Conservation (phyloP, 345 rosid genomes). For the Boechera retrofracta region DNA sequence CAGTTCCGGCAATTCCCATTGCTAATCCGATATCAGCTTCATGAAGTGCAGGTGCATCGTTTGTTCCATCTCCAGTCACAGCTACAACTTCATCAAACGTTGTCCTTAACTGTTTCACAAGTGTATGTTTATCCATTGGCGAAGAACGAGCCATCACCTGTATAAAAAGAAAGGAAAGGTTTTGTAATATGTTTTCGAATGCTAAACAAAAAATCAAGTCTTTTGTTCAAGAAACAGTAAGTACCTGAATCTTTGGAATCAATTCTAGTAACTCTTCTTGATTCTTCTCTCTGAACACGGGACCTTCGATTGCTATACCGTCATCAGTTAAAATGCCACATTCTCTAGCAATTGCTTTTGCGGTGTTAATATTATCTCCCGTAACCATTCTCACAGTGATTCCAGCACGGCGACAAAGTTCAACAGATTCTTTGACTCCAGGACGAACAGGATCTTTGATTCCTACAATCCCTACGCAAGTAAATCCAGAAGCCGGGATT, state of each 20-base stretch:
- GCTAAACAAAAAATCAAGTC: neutral
- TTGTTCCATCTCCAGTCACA: conserved; percentile 95
- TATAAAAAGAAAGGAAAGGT: conserved; percentile 24
- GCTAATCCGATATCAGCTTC: conserved; percentile 98
- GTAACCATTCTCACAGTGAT: conserved; percentile 96
- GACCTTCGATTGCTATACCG: conserved; percentile 88
- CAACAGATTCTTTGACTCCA: conserved; percentile 91
- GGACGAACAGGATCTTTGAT: conserved; percentile 97
- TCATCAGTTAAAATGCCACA: conserved; percentile 92
- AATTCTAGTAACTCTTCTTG: conserved; percentile 69
- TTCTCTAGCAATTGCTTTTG: conserved; percentile 92
- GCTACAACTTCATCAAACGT: conserved; percentile 90
- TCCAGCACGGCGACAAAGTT: conserved; percentile 85
- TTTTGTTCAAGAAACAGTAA: neutral
- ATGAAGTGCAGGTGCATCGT: conserved; percentile 97
- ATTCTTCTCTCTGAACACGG: conserved; percentile 79
- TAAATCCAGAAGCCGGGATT: conserved; percentile 68
- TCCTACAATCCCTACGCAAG: conserved; percentile 87
- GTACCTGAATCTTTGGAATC: conserved; percentile 94
- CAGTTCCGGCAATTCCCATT: conserved; percentile 99
- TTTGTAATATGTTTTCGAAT: neutral
- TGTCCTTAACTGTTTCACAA: conserved; percentile 82
- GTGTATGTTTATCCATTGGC: conserved; percentile 88
- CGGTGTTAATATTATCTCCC: conserved; percentile 93
- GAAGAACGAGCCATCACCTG: conserved; percentile 99